A percentile compares a stretch with the other conserved stretches of the same genome.
Conservation (phyloP, 2,329 filamentous ascomycete species). For the Cladophialophora chaetospira region DNA sequence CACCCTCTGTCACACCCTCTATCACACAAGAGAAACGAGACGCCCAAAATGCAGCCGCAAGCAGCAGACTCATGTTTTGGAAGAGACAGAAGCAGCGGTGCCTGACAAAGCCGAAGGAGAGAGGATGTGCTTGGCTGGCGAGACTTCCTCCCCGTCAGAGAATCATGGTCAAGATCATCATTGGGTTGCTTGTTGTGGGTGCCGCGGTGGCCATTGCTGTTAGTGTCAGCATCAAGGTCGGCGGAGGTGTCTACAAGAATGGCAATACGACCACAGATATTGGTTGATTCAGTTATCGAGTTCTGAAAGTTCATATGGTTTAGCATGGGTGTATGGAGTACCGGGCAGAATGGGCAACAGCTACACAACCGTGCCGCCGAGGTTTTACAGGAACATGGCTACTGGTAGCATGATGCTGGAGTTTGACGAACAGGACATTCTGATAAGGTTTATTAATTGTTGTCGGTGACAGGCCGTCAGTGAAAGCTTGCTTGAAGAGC, state of each 20-base stretch:
- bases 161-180: slow-evolving; percentile 42
- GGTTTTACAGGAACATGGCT: not conserved
- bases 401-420: not conserved
- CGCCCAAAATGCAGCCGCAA: slow-evolving; percentile 14
- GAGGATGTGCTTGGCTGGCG: slow-evolving; percentile 40
- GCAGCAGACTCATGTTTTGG: slow-evolving; percentile 25
- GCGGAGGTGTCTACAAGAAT: slow-evolving; percentile 47
- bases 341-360: not conserved
- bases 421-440: not conserved
- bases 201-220: slow-evolving; percentile 49
- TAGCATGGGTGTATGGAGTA: not conserved
- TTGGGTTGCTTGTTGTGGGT: slow-evolving; percentile 47
- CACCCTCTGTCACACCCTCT: slow-evolving; percentile 28
- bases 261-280: slow-evolving; percentile 38
- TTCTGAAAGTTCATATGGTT: not conserved
- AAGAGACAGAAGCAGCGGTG: slow-evolving; percentile 37
- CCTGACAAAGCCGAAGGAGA: slow-evolving; percentile 37
- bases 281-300: slow-evolving; percentile 20
- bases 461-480: not conserved
- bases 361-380: not conserved
- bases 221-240: slow-evolving; percentile 47
- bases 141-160: slow-evolving; percentile 41
- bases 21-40: slow-evolving; percentile 31
- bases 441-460: not conserved
- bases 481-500: not conserved